These are phyloP conservation scores for Yarrowia hollandica DNA, from an alignment of 805 yeast species.

Conservation along the genomic window DNA sequence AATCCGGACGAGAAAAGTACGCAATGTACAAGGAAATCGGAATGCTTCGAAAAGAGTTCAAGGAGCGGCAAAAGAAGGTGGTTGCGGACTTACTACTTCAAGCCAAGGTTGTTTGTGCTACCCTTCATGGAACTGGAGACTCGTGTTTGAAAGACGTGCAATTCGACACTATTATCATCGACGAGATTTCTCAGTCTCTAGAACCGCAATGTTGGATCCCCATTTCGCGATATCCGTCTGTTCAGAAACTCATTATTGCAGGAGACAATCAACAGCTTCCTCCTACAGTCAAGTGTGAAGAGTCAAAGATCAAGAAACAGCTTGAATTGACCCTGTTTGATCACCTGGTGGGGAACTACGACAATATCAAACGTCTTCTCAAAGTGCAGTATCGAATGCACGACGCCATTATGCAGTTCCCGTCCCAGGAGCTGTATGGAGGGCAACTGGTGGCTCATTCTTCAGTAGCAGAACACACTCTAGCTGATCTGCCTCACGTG, in stretches of 20 bases:
- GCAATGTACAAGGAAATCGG: conserved; percentile 70
- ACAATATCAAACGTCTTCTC: conserved; percentile 55
- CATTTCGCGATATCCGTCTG: conserved; percentile 59
- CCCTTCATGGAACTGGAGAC: conserved; percentile 86
- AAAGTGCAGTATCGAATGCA: conserved; percentile 90
- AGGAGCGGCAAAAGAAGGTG: conserved; percentile 63
- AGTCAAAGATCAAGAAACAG: conserved; percentile 45
- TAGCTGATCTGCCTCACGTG: conserved; percentile 57
- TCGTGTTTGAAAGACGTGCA: conserved; percentile 62
- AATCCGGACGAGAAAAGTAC: conserved; percentile 62
- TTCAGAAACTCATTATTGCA: conserved; percentile 68
- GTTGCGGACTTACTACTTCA: conserved; percentile 56
- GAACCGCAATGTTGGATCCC: conserved; percentile 99
- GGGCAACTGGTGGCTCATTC: conserved; percentile 62
- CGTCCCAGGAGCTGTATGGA: conserved; percentile 66
- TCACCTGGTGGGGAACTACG: conserved; percentile 55
- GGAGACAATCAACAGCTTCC: conserved; percentile 94
- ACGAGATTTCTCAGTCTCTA: conserved; percentile 90
- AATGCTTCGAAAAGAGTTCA: conserved; percentile 66
- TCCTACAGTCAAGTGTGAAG: conserved; percentile 70
- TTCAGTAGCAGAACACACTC: conserved; percentile 53
- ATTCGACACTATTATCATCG: conserved; percentile 83
- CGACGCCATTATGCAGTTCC: conserved; percentile 69
- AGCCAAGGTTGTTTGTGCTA: conserved; percentile 72
- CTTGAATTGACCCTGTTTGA: conserved; percentile 78